Evolutionary conservation across 2,329 filamentous ascomycete genomes (phyloP), one percentile per base, ranked within the genome.

Genomic region (Monilinia fructicola): DNA sequence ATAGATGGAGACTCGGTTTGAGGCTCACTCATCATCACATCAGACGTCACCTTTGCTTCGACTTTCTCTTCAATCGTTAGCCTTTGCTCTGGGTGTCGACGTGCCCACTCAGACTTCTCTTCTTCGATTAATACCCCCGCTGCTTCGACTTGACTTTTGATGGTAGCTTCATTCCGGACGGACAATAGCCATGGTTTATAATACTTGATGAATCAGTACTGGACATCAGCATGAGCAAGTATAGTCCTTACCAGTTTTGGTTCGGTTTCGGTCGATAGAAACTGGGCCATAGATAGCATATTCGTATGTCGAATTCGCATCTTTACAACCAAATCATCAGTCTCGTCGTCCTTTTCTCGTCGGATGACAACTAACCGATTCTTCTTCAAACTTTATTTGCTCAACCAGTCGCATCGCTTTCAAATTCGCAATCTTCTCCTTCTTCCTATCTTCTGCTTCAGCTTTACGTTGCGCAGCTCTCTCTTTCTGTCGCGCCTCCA

Each of bases 141-240:
- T 63, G 89, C 85, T 56, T 83, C 81, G 38, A 92, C 82, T 77
- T 97, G 93, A 5, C 84, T 80, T 55, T 88, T 84, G 75, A 97
- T 91, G 14, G 78, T 81, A 6, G 87, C 84, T 77, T 93, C 86
- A 76, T 97, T 90, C 54, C 85, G 82, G 6, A 81, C 77, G 42
- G 86, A 87, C 66, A 91, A 82, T 72, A 92, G 87, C 89, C 90
- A 96, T 0, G 94, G 94, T 55, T 89, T 88, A 78, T 95, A 97
- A 77, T 90, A 94, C 92, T 97, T 65, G 7, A 48, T 26, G 50
- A 50, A 71, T 73, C 77, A 71, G 76, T 71, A 21, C 68, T 23
- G 64, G 59, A 6, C 50, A 10, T 23, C 14, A 28, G 28, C 12
- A 65, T 38, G 16, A 42, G 26, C 23, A 18, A 48, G 31, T 64